A percentile compares a stretch with the other conserved stretches of the same genome.
phyloP scores from a whole-genome alignment of 768 basidiomycete genomes.

The Tricholoma flavovirens region DNA sequence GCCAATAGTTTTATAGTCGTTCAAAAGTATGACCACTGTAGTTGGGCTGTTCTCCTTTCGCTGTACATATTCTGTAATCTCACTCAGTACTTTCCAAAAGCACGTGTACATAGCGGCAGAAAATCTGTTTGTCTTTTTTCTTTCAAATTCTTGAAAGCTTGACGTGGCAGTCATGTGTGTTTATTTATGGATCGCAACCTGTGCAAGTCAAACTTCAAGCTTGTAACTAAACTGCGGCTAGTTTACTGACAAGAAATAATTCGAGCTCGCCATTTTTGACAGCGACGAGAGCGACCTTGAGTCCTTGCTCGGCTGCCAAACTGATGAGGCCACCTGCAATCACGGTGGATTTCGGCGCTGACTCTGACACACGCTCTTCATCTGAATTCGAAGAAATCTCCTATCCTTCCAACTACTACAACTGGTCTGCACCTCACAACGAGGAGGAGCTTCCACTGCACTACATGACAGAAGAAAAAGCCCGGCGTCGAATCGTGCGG shows the following conservation, averaged over 20 bases:
- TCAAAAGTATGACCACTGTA: conserved; percentile 5
- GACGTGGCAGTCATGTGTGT: conserved; percentile 32
- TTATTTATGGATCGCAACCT: not conserved
- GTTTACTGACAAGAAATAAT: not conserved
- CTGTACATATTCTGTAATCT: conserved; percentile 15
- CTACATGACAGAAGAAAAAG: conserved; percentile 63
- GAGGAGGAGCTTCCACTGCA: conserved; percentile 46
- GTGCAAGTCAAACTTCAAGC: not conserved
- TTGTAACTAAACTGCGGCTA: not conserved
- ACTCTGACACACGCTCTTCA: conserved; percentile 45
- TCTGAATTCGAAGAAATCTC: conserved; percentile 70
- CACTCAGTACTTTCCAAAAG: not conserved
- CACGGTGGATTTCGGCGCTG: conserved; percentile 63
- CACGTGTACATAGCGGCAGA: not conserved
- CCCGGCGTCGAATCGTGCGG: conserved; percentile 40
- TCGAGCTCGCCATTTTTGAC: conserved; percentile 1
- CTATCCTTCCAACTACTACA: conserved; percentile 42
- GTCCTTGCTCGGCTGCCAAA: conserved; percentile 16
- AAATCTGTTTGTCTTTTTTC: not conserved
- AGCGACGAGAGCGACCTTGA: conserved; percentile 3
- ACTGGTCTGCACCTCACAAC: conserved; percentile 28
- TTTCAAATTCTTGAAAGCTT: conserved; percentile 7
- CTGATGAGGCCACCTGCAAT: conserved; percentile 62
- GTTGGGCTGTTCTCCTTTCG: not conserved
- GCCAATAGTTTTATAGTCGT: conserved; percentile 10